phyloP scores from a whole-genome alignment of 2,329 filamentous ascomycete species.

The Botrytis cinerea region DNA sequence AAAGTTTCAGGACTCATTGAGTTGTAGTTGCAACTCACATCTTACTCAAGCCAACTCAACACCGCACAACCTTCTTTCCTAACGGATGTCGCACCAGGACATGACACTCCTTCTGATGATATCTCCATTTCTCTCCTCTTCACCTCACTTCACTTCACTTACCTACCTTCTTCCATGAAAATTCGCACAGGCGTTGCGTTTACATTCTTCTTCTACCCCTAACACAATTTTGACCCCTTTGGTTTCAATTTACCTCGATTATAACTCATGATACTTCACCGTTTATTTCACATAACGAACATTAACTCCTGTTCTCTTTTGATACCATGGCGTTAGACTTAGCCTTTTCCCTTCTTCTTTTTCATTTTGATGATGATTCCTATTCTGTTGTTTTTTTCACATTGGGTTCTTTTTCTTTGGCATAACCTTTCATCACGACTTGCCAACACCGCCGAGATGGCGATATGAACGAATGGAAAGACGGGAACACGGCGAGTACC shows the following conservation, averaged over 20 bases:
- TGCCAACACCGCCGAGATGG: not conserved
- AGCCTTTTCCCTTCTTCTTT: fast-evolving
- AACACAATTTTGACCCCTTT: not conserved
- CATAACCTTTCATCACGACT: not conserved
- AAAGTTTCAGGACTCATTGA: slow-evolving; percentile 37
- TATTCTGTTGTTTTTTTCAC: not conserved
- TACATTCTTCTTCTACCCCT: not conserved
- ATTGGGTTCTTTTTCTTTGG: too few species aligned
- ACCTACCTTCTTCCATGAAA: not conserved
- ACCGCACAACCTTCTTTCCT: not conserved
- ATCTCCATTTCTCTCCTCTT: not conserved
- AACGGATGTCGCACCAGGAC: not conserved
- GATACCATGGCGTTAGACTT: slow-evolving; percentile 18
- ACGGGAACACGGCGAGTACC: not conserved
- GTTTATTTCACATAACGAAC: not conserved
- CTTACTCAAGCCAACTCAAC: slow-evolving; percentile 17
- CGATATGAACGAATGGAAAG: too few species aligned
- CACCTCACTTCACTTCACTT: not conserved
- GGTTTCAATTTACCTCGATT: not conserved
- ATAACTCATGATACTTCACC: not conserved
- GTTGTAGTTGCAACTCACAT: not conserved
- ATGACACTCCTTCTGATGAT: not conserved
- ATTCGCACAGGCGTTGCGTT: not conserved
- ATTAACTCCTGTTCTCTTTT: not conserved
- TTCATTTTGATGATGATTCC: not conserved